Base-by-base conservation (phyloP, 306 rosid genomes). In the Cucurbita argyrosperma region DNA sequence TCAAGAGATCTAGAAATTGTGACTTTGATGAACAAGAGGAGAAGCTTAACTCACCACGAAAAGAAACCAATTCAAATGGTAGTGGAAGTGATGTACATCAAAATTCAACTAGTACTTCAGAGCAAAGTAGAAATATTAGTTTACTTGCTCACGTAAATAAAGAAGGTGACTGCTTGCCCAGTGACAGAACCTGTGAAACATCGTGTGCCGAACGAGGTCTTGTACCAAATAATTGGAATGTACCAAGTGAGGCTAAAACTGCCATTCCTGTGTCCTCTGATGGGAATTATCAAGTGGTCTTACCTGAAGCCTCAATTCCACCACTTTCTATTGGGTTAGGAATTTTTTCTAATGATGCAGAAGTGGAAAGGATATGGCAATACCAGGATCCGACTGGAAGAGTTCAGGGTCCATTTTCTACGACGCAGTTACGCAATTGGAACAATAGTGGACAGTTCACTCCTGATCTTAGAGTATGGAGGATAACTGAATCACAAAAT, bases 301-400 rank as follows among this genome's bases (percentile, higher is more conserved):
- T 84, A 40, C 72, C 85, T 35, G 95, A 87, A 50, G 72, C 56
- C 78, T 79, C 82, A 43, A 64, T 84, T 14, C 71, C 83, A 13
- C 78, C 76, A 68, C 74, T 54, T 43, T 74, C 87, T 73, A 55
- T 79, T 47, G 88, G 83, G 82, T 78, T 49, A 72, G 87, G 81
- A 61, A 84, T 80, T 73, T 76, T 87, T 70, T 72, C 79, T 43
- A 76, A 86, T 79, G 84, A 79, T 72, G 76, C 64, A 78, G 79
- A 84, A 77, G 79, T 80, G 54, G 90, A 89, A 56, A 83, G 62
- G 61, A 69, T 81, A 16, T 95, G 99, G 99, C 86, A 87, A 80
- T 95, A 95, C 80, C 90, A 70, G 80, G 99, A 95, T 79, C 96
- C 96, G 18, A 43, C 84, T 79, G 97, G 97, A 79, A 91, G 88